Percentiles rank a stretch among this genome's conserved stretches.
Evolutionary conservation across 139 green algal species (phyloP).

Genomic region (Nannochloris sp.): DNA sequence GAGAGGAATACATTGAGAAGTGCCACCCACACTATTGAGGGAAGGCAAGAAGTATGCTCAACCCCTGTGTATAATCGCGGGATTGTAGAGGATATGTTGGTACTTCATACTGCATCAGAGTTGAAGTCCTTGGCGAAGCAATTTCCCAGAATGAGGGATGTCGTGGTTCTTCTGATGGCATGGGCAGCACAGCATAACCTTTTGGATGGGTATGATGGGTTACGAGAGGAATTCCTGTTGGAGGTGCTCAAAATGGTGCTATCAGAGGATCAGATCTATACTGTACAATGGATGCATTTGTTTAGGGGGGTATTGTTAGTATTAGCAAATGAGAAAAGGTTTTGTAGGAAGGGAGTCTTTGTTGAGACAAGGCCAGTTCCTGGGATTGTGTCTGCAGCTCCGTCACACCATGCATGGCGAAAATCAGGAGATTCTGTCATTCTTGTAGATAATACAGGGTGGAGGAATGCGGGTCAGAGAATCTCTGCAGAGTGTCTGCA

Average conservation of each 20-base stretch:
- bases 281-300: slow-evolving; percentile 50
- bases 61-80: slow-evolving; percentile 66
- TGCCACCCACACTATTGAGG: neutral
- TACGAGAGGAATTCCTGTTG: slow-evolving; percentile 41
- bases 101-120: slow-evolving; percentile 15
- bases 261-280: slow-evolving; percentile 21
- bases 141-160: slow-evolving; percentile 33
- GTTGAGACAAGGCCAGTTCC: neutral
- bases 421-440: slow-evolving; percentile 26
- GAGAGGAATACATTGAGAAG: slow-evolving; percentile 38
- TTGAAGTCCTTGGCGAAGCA: slow-evolving; percentile 22
- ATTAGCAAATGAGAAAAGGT: slow-evolving; percentile 31
- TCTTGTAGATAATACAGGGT: slow-evolving; percentile 54
- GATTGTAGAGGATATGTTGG: slow-evolving; percentile 49
- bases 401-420: slow-evolving; percentile 22
- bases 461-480: slow-evolving; percentile 47
- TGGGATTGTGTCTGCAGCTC: slow-evolving; percentile 16
- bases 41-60: slow-evolving; percentile 15
- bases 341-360: slow-evolving; percentile 2
- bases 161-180: slow-evolving; percentile 49
- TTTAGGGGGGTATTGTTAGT: slow-evolving; percentile 38
- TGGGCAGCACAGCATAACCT: slow-evolving; percentile 53
- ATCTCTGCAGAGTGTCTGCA: slow-evolving; percentile 31
- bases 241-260: neutral
- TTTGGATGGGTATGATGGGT: slow-evolving; percentile 29